Percentiles rank a stretch among this genome's conserved stretches.
These are phyloP conservation scores for Venturia asperata DNA, from an alignment of 2,329 filamentous ascomycete species.

Conservation along the genomic window DNA sequence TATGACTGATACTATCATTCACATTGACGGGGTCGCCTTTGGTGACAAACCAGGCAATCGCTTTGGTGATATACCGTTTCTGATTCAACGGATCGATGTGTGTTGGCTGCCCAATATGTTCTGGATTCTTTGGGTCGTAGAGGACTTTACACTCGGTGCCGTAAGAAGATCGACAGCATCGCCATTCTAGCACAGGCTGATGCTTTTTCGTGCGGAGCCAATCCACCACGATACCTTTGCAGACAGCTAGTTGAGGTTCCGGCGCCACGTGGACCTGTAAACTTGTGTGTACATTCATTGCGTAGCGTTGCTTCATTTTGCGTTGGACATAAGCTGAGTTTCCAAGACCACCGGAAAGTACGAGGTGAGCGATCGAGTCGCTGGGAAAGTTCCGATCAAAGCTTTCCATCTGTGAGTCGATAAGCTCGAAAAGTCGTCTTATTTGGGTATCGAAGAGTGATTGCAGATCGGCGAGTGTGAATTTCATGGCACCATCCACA, in stretches of 20 bases:
- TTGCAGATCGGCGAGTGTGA: conserved; percentile 30
- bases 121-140: conserved; percentile 31
- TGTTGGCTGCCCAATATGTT: conserved; percentile 26
- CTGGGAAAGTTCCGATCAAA: conserved; percentile 27
- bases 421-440: conserved; percentile 30
- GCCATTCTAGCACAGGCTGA: conserved; percentile 38
- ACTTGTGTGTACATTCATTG: conserved; percentile 22
- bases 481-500: conserved; percentile 29
- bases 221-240: conserved; percentile 47
- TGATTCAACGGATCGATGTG: conserved; percentile 29
- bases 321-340: conserved; percentile 38
- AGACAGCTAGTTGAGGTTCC: conserved; percentile 50
- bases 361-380: conserved; percentile 31
- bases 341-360: conserved; percentile 39
- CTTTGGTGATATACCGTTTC: conserved; percentile 32
- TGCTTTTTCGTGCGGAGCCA: conserved; percentile 43
- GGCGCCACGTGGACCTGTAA: conserved; percentile 33
- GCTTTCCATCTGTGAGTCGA: conserved; percentile 30
- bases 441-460: conserved; percentile 33
- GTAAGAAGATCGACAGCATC: conserved; percentile 33
- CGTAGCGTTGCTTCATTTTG: conserved; percentile 31
- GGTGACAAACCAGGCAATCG: conserved; percentile 34
- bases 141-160: conserved; percentile 34
- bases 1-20: conserved; percentile 30
- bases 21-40: conserved; percentile 31